Percentiles rank a stretch among this genome's conserved stretches.
phyloP scores from a whole-genome alignment of 164 flowering plant species.

The Vitis cinerea region DNA sequence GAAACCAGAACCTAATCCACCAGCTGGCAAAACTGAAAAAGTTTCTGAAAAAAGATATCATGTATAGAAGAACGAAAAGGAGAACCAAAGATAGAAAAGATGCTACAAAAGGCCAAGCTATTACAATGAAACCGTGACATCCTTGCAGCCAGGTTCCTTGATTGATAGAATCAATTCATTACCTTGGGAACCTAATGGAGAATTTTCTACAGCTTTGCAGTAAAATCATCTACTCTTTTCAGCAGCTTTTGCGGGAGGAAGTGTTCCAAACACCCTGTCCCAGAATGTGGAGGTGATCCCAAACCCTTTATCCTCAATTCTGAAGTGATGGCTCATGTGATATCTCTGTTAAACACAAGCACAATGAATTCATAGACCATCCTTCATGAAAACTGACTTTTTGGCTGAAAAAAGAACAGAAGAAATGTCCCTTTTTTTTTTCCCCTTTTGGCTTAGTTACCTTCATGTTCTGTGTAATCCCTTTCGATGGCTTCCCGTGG shows the following conservation, averaged over 20 bases:
- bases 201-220: no score
- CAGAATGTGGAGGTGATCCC: conserved; percentile 1
- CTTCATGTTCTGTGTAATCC: neutral
- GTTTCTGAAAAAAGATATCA: no score
- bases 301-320: no score
- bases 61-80: no score
- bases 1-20: no score
- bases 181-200: no score
- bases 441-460: neutral
- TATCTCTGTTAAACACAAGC: conserved; percentile 3
- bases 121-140: no score
- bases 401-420: neutral
- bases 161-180: no score
- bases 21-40: no score
- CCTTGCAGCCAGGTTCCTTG: neutral
- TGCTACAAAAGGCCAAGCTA: no score
- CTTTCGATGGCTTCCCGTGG: conserved; percentile 5
- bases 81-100: no score
- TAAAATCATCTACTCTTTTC: conserved; percentile 1
- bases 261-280: conserved; percentile 6
- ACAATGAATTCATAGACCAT: neutral
- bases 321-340: conserved; percentile 8
- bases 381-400: neutral
- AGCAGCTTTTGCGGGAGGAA: neutral
- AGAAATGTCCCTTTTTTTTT: neutral